Base-by-base conservation (phyloP, 768 basidiomycete species). In the Xerocomellus chrysenteron region DNA sequence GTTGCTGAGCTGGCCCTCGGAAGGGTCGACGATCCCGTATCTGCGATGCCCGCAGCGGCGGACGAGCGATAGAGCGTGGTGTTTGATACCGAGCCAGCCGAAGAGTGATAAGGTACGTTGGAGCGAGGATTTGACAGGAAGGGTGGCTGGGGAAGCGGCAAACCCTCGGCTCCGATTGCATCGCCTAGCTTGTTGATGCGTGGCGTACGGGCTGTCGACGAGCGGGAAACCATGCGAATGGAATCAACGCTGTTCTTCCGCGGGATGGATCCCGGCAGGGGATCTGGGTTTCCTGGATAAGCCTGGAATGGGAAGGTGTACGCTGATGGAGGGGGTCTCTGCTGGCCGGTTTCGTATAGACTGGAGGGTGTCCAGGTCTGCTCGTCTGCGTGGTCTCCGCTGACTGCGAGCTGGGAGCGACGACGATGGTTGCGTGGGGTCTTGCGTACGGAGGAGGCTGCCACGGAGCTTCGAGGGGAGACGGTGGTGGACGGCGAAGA, bases 261-360 rank as follows among this genome's bases (percentile, higher is more conserved):
- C 14, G 75, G 74, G 69, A 82, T 76, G 46, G 80, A 66, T 17
- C 72, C 62, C 1, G 75, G 76, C 14, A 80, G 73, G 0, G 85
- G 83, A 64, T 87, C 87, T 10, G 86, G 83, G 67, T 86, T 88
- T 16, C 86, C 85, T 0, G 81, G 76, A 64, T 88, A 79, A 0
- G 81, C 78, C 65, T 86, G 82, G 75, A 84, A 86, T 14, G 85
- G 85, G 59, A 62, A 76, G 16, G 61, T 35, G 57, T 73, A 81
- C 1, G 78, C 62, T 0, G 77, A 78, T 0, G 80, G 80, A 0
- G 78, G 80, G 4, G 74, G 65, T 21, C 65, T 60, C 12, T 47
- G 58, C 7, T 49, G 54, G 7, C n/a, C 14, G 11, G 28, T 9
- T 8, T 60, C 65, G 42, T 67, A 51, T 24, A 52, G 39, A 47